These are phyloP conservation scores for Taphrina deformans DNA, from an alignment of 1,139 yeast genomes.

Conservation along the genomic window DNA sequence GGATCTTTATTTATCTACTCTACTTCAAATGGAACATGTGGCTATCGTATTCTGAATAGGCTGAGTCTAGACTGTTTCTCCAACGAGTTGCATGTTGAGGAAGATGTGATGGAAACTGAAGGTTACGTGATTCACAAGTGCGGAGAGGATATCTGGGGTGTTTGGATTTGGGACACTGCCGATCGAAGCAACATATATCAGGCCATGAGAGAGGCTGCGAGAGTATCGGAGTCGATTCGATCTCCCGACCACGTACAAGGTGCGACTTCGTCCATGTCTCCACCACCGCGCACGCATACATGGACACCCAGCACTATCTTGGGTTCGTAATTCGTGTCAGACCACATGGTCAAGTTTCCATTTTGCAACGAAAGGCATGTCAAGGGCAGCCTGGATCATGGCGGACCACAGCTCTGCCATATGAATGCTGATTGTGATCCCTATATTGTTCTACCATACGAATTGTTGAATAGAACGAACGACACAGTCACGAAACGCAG, in stretches of 20 bases:
- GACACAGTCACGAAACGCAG: neutral
- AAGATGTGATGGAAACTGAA: conserved; percentile 31
- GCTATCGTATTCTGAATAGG: conserved; percentile 25
- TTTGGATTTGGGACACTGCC: conserved; percentile 31
- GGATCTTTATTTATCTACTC: conserved; percentile 29
- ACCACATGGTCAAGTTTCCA: too few relatives aligned
- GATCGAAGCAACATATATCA: conserved; percentile 14
- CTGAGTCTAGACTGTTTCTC: conserved; percentile 29
- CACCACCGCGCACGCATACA: neutral
- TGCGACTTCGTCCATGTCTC: neutral
- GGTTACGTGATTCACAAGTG: conserved; percentile 26
- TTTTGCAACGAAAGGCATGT: too few relatives aligned
- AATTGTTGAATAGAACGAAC: too few relatives aligned
- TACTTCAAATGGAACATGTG: conserved; percentile 11
- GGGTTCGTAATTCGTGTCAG: neutral
- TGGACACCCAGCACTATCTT: conserved; percentile 11
- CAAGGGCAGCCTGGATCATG: too few relatives aligned
- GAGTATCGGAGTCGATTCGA: neutral
- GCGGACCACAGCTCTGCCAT: too few relatives aligned
- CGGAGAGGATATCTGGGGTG: conserved; percentile 32
- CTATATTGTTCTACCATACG: neutral
- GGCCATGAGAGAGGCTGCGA: conserved; percentile 21
- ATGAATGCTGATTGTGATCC: too few relatives aligned
- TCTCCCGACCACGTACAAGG: neutral
- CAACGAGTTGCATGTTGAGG: neutral